Conservation (phyloP, 192 early-diverging fungal species). For the Backusella sp. region DNA sequence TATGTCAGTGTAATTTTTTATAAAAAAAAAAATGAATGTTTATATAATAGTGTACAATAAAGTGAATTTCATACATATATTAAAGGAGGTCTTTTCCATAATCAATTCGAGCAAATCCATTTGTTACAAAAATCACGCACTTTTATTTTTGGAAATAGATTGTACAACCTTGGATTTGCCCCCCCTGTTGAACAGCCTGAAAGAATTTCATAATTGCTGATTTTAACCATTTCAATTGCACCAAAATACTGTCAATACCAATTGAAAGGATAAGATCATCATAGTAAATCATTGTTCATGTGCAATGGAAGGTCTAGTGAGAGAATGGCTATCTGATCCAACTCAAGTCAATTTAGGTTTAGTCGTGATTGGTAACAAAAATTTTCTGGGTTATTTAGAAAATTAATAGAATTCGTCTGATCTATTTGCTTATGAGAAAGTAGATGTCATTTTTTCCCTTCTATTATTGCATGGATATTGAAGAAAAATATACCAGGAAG, state of each 20-base stretch:
- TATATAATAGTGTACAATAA: neutral
- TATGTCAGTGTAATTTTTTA: conserved; percentile 40
- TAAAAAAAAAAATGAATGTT: neutral
- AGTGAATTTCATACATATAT: neutral
- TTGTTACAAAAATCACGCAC: neutral
- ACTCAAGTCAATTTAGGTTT: neutral
- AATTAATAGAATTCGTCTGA: neutral
- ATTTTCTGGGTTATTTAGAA: neutral
- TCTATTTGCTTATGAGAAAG: neutral
- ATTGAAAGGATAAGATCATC: neutral
- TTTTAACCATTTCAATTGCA: neutral
- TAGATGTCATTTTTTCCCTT: neutral
- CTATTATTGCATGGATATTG: neutral
- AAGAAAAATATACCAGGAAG: neutral
- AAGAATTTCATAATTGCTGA: neutral
- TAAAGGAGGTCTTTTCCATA: neutral
- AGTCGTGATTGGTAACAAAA: neutral
- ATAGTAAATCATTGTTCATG: neutral
- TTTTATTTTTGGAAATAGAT: neutral
- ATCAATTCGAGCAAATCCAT: neutral
- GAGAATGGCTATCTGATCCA: neutral
- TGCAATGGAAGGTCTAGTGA: neutral
- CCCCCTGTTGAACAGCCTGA: neutral
- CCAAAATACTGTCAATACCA: neutral
- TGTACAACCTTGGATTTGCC: neutral